Base-by-base conservation (phyloP, 352 stramenopile species). In the Globisporangium splendens region DNA sequence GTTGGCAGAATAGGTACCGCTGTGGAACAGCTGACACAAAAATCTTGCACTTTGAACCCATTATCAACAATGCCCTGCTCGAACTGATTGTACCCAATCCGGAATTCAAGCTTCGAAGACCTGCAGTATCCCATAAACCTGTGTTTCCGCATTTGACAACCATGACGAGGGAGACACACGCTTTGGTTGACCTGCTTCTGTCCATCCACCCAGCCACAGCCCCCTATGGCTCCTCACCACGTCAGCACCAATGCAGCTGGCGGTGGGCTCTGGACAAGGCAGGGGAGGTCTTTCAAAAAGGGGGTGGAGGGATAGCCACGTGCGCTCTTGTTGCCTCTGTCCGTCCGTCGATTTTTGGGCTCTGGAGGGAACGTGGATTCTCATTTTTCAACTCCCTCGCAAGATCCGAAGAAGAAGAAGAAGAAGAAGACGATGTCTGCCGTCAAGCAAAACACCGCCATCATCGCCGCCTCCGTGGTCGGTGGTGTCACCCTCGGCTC, bases 401-500 rank as follows among this genome's bases (percentile, higher is more conserved):
- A 48, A 50, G 42, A 20, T 21, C 42, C 18, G 20, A 52, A 46
- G 20, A 33, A n/a, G 17, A 4, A 44, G 24, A 51, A 51, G n/a
- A 51, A 35, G 28, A 4, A 4, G 5, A 31, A 31, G 22, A 21
- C 46, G 58, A 75, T 81, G 73, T 67, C 64, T 53, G 63, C 65
- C 53, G 59, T 72, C 64, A 88, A 86, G 66, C 72, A 88, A 46
- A 91, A 88, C 69, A 85, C 79, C 50, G 81, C 81, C 53, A 70
- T 91, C 43, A 64, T 93, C 51, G 79, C 81, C 49, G 79, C 81
- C 63, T 75, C 74, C 33, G 77, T 77, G 35, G 74, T 89, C 57
- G 76, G 69, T 51, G 76, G 79, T 59, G 68, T 91, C 42, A 69
- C 79, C 28, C 74, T 86, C 64, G 78, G 81, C 66, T 86, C 79